phyloP scores from a whole-genome alignment of 495 filamentous ascomycete species.

The Hyaloscypha bicolor region DNA sequence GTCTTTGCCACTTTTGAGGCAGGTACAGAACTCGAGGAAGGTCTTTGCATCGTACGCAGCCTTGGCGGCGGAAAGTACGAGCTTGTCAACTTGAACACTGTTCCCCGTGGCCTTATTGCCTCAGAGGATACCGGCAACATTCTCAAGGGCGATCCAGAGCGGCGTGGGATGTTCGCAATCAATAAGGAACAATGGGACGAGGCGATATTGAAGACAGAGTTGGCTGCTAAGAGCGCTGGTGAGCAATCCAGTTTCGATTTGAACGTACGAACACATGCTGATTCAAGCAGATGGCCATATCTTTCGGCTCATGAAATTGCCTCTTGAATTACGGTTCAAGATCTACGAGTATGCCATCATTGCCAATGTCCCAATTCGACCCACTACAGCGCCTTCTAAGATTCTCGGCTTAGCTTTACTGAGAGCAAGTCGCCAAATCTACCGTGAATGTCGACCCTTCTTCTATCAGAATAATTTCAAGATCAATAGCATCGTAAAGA shows the following conservation, averaged over 20 bases:
- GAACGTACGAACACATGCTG: not conserved
- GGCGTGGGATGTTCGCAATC: not conserved
- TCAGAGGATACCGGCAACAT: conserved; percentile 5
- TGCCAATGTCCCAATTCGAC: not conserved
- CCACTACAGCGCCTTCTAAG: not conserved
- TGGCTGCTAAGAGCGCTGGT: conserved; percentile 10
- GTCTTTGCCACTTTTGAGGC: not conserved
- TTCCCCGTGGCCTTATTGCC: not conserved
- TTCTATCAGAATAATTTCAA: conserved; percentile 17
- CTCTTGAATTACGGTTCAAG: conserved; percentile 11
- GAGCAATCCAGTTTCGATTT: conserved; percentile 1
- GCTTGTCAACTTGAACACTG: conserved; percentile 1
- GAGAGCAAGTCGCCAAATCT: conserved; percentile 2
- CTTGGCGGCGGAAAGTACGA: conserved; percentile 17
- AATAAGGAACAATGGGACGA: conserved; percentile 1
- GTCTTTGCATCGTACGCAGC: conserved; percentile 6
- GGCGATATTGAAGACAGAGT: not conserved
- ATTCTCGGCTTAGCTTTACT: conserved; percentile 2
- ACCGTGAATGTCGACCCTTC: conserved; percentile 1
- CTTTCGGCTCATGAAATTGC: conserved; percentile 21
- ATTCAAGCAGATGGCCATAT: conserved; percentile 5
- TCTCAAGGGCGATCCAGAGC: not conserved
- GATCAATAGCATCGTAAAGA: not conserved
- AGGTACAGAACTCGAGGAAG: not conserved
- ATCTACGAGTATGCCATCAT: conserved; percentile 10